Percentiles rank a stretch among this genome's conserved stretches.
phyloP scores from a whole-genome alignment of 139 green algal species.

The Picochlorum sp. region DNA sequence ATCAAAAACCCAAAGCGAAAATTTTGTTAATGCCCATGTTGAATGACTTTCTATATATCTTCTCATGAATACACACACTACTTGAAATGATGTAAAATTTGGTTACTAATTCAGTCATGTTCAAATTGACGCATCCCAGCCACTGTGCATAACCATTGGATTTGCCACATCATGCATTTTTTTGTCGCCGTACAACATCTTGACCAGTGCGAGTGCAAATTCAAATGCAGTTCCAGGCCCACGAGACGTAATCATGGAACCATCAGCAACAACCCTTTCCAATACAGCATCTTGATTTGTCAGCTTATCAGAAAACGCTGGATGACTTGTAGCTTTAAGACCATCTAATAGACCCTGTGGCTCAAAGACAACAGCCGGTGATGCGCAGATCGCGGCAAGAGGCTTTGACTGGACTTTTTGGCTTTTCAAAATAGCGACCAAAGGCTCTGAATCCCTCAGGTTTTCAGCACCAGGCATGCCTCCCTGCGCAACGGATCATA shows the following conservation, averaged over 20 bases:
- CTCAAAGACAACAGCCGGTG: conserved; percentile 83
- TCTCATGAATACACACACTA: neutral
- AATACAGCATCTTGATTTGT: conserved; percentile 45
- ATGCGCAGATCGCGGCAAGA: conserved; percentile 87
- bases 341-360: conserved; percentile 59
- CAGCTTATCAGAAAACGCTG: conserved; percentile 70
- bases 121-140: conserved; percentile 7
- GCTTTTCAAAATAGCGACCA: conserved; percentile 45
- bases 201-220: conserved; percentile 85
- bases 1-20: neutral
- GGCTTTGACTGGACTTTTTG: conserved; percentile 39
- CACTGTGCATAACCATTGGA: conserved; percentile 80
- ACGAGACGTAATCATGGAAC: conserved; percentile 66
- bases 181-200: conserved; percentile 75
- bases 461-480: conserved; percentile 89
- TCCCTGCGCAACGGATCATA: too few species aligned
- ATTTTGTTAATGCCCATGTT: neutral
- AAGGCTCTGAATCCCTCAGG: conserved; percentile 50
- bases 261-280: conserved; percentile 79
- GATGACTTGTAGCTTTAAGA: conserved; percentile 72
- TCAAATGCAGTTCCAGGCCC: conserved; percentile 90
- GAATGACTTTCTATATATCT: neutral
- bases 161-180: conserved; percentile 73
- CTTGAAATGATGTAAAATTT: neutral
- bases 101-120: neutral